Evolutionary conservation across 352 stramenopile genomes (phyloP), one percentile per base, ranked within the genome.

Genomic region (Phytopythium aichiense): DNA sequence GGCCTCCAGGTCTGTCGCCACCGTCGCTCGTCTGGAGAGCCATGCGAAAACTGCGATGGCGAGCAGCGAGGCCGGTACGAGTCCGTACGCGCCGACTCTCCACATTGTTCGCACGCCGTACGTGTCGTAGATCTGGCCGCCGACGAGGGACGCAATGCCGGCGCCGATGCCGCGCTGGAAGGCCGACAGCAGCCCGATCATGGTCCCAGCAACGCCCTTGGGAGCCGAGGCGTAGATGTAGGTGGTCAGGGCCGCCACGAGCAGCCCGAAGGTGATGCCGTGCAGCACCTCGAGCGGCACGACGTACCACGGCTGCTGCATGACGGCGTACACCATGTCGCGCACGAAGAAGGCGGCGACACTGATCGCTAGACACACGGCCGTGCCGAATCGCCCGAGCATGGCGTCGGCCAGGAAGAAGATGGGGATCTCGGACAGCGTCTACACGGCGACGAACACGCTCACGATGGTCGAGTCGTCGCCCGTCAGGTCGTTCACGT

Each of bases 231-330:
- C 56, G 60, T 81, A 88, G 13, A 88, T 46, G 57, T 89, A 89
- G 25, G 77, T 75, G 35, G 77, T 87, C 33, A 68, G 59, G 0
- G 77, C 63, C 1, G 79, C 71, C 59, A 71, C 67, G 25, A 79
- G 58, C 42, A 89, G 58, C 0, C 76, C 74, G 60, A 78, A 87
- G 0, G 79, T 87, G 22, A 81, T 38, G 5, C 79, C 79, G 58
- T 89, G 79, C 15, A 89, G 67, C 42, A 80, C 71, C 62, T 87
- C 79, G 22, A 89, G 70, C 7, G 79, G 77, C 23, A 89, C 77
- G 6, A 74, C 63, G 28, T 67, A 76, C 77, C 77, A 89, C 16
- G 79, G 68, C 46, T 87, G 67, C 40, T 67, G 63, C 74, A 87
- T 86, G 65, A 77, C 68, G 12, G 67, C 66, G 42, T 87, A 89